These are phyloP conservation scores for Pythium diclinum DNA, from an alignment of 352 stramenopile species.

Conservation along the genomic window DNA sequence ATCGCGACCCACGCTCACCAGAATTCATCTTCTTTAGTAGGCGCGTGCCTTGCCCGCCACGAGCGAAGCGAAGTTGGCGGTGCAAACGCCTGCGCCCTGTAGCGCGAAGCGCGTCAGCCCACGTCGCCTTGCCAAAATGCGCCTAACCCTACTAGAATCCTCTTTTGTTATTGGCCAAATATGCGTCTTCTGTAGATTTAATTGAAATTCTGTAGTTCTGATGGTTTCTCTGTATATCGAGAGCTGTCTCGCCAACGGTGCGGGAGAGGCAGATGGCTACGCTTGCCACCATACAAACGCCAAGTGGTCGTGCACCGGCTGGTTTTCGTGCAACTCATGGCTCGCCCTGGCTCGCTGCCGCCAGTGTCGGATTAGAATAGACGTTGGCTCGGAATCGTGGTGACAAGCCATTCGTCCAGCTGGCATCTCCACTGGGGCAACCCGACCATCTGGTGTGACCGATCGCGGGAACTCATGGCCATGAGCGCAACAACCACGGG, in stretches of 20 bases:
- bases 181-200: no score
- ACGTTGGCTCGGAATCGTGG: conserved; percentile 2
- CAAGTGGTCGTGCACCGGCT: conserved; percentile 11
- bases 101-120: no score
- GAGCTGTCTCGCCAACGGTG: conserved; percentile 2
- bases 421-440: conserved; percentile 2
- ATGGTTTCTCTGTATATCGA: no score
- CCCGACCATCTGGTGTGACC: conserved; percentile 10
- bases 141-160: no score
- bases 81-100: no score
- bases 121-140: no score
- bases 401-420: background rate
- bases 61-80: no score
- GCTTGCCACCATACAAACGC: conserved; percentile 12
- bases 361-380: background rate
- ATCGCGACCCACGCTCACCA: no score
- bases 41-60: no score
- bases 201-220: no score
- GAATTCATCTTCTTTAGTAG: no score
- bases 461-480: conserved; percentile 19
- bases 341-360: background rate
- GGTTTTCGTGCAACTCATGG: conserved; percentile 6
- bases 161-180: no score
- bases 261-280: conserved; percentile 18
- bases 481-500: conserved; percentile 4